These are phyloP conservation scores for Ceratocystis eucalypticola DNA, from an alignment of 2,329 filamentous ascomycete species.

Conservation along the genomic window DNA sequence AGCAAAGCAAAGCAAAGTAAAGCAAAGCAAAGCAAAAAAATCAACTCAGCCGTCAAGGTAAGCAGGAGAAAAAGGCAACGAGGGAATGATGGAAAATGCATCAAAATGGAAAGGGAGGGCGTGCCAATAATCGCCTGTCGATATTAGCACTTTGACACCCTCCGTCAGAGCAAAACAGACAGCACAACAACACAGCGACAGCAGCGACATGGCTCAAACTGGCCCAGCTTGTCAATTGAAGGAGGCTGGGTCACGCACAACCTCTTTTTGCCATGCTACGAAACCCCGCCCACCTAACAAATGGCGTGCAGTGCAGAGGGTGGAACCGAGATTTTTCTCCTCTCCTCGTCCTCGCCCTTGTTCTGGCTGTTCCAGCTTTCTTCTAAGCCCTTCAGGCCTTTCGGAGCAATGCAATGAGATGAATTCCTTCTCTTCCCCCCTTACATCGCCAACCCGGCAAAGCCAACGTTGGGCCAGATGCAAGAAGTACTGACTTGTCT, in stretches of 20 bases:
- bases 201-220: not conserved
- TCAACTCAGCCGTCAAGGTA: too few relatives aligned
- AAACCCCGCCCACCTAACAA: not conserved
- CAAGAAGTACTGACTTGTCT: not conserved
- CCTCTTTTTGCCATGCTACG: not conserved
- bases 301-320: not conserved
- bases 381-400: not conserved
- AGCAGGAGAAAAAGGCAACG: not conserved
- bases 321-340: not conserved
- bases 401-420: not conserved
- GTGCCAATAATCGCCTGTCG: too few relatives aligned
- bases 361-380: not conserved
- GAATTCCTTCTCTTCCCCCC: not conserved
- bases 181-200: not conserved
- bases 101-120: not conserved
- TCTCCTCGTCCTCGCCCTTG: not conserved
- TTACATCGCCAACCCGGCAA: constrained; percentile 3
- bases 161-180: too few relatives aligned
- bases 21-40: too few relatives aligned
- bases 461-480: not conserved
- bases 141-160: not conserved
- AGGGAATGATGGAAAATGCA: not conserved
- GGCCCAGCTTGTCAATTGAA: not conserved
- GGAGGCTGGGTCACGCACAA: not conserved
- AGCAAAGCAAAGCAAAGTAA: too few relatives aligned